These are phyloP conservation scores for Hibiscus tridactylites DNA, from an alignment of 345 rosid genomes.

Conservation along the genomic window DNA sequence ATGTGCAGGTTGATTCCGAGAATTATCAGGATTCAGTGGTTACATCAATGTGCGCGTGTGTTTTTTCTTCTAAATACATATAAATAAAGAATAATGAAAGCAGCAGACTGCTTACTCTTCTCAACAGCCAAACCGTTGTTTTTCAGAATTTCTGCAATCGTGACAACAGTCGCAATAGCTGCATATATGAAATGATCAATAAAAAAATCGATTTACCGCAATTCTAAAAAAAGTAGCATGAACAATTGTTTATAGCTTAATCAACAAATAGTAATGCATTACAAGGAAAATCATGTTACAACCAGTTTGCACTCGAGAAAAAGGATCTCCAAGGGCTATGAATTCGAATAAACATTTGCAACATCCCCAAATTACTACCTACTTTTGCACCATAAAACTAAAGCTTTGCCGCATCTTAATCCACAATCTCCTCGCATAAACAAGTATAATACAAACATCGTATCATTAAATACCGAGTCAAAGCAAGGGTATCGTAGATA, in stretches of 20 bases:
- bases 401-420: background rate
- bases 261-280: background rate
- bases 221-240: background rate
- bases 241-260: background rate
- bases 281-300: background rate
- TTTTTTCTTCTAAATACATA: background rate
- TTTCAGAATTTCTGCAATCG: constrained; percentile 77
- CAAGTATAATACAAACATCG: background rate
- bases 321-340: background rate
- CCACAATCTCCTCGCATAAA: background rate
- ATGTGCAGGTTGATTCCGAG: background rate
- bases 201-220: background rate
- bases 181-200: constrained; percentile 18
- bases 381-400: background rate
- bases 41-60: background rate
- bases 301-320: background rate
- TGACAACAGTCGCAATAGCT: constrained; percentile 84
- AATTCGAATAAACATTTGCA: background rate
- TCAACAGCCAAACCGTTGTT: constrained; percentile 83
- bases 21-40: background rate
- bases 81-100: background rate
- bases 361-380: background rate
- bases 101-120: constrained; percentile 48
- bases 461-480: background rate
- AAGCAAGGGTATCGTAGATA: background rate